Evolutionary conservation across 768 basidiomycete genomes (phyloP), one percentile per base, ranked within the genome.

Genomic region (Leccinum boreale): DNA sequence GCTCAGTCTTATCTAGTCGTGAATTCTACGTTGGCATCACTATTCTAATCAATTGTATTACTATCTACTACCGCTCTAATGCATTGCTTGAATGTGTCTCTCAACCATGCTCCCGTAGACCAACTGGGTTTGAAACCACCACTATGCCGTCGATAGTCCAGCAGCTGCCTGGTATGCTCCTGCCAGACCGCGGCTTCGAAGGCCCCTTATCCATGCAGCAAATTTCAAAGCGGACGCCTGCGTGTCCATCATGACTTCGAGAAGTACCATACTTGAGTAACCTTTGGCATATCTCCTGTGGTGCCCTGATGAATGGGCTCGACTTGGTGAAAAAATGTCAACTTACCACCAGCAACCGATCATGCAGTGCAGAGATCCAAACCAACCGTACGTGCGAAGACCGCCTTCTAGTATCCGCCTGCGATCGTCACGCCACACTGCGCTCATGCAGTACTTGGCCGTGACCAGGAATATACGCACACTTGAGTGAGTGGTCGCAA

Each of bases 401-500:
- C 86, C 85, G 29, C 74, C 73, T 29, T 74, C 73, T 44, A 77
- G 74, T 73, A 89, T 80, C 26, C 75, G 77, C 48, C 73, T 72
- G 65, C 74, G 75, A 55, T 94, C 86, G 63, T 89, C 87, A 52
- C 80, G 77, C 90, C 90, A 92, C 4, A 91, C 85, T 8, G 92
- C 89, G 11, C 77, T 78, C 52, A 85, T 79, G 69, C 95, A 97
- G 73, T 91, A 96, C 66, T 90, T 88, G 7, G 94, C 94, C 15
- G 90, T 89, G 57, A 98, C 89, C 31, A 98, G 69, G 72, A 98
- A 98, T 68, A 98, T 85, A 19, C 96, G 89, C 57, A 86, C 89
- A 69, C 83, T 85, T 5, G 90, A 87, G 72, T 93, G 81, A 6
- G 96, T 98, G 1, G 97, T 98, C 65, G 85, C 85, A 5, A 98